Evolutionary conservation across 2,329 filamentous ascomycete genomes (phyloP), one percentile per base, ranked within the genome.

Genomic region (Purpureocillium takamizusanense): DNA sequence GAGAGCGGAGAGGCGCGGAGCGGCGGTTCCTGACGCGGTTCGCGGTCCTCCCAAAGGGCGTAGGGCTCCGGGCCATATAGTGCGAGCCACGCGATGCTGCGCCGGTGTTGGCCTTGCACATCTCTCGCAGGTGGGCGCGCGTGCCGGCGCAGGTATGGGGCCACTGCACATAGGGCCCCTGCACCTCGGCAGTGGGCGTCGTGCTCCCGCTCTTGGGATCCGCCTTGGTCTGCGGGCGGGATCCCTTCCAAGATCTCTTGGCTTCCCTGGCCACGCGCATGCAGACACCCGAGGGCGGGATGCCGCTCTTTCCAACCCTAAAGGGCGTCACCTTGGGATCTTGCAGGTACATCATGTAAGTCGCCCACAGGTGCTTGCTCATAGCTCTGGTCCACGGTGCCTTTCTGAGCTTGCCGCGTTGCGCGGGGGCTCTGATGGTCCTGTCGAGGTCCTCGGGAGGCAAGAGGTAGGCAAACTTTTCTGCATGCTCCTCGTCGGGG

Each of bases 301-400:
- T 71, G 40, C 72, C 70, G 50, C 74, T 78, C 50, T 77, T 78
- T 42, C 76, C 72, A 39, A 80, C 67, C 37, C 75, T 70, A 44
- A 83, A 76, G 0, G 79, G 79, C 1, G 79, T 83, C 3, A 82
- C 76, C 35, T 75, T 77, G 33, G 79, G 78, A 47, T 83, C 79
- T 52, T 80, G 74, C 31, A 83, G 61, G 48, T 83, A 83, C 37
- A 78, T 61, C 41, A 73, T 61, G 51, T 81, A 83, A 1, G 74
- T 80, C 5, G 73, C 68, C 79, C 79, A 83, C 9, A 83, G 58
- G 48, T 83, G 79, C 11, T 72, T 63, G 57, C 67, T 77, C 76
- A 83, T 81, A 14, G 74, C 69, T 43, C 72, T 73, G 4, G 77
- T 81, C 79, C 79, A 83, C 0, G 68, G 70, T 1, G 73, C 72